phyloP scores from a whole-genome alignment of 176 grass and related monocot genomes.

The Raddia distichophylla region DNA sequence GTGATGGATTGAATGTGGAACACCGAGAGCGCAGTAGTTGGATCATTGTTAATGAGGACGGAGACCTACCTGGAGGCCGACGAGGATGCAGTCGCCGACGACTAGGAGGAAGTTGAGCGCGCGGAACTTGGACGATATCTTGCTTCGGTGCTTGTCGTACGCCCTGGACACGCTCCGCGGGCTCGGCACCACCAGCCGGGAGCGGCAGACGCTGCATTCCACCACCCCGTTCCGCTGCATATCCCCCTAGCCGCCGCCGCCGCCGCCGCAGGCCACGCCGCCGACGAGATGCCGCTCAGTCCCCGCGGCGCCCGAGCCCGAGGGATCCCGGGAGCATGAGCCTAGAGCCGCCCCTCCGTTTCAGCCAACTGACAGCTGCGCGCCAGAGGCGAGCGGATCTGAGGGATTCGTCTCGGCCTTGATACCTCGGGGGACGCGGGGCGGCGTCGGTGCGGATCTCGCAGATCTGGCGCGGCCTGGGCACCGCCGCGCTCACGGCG shows the following conservation, averaged over 20 bases:
- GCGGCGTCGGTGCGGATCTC: conserved; percentile 48
- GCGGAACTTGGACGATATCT: conserved; percentile 74
- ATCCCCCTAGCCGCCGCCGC: conserved; percentile 2
- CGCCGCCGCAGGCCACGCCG: conserved; percentile 20
- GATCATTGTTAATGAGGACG: not conserved
- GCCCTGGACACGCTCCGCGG: conserved; percentile 84
- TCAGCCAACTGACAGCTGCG: not conserved
- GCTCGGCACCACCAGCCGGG: conserved; percentile 73
- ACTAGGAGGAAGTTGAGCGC: conserved; percentile 82
- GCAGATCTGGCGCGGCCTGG: conserved; percentile 47
- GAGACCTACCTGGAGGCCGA: conserved; percentile 72
- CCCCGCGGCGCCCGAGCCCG: conserved; percentile 8
- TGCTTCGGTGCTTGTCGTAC: conserved; percentile 88
- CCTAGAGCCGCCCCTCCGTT: conserved; percentile 26
- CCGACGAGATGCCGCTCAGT: conserved; percentile 34
- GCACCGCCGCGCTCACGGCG: conserved; percentile 18
- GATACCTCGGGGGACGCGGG: conserved; percentile 38
- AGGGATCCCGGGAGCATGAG: conserved; percentile 43
- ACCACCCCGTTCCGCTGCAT: conserved; percentile 86
- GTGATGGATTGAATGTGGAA: not conserved
- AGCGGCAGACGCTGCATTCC: conserved; percentile 81
- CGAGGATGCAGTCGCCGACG: conserved; percentile 83
- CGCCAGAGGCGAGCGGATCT: conserved; percentile 34
- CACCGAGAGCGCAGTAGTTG: not conserved
- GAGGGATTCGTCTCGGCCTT: not conserved